Conservation (phyloP, 352 stramenopile species). For the Phytophthora ramorum region DNA sequence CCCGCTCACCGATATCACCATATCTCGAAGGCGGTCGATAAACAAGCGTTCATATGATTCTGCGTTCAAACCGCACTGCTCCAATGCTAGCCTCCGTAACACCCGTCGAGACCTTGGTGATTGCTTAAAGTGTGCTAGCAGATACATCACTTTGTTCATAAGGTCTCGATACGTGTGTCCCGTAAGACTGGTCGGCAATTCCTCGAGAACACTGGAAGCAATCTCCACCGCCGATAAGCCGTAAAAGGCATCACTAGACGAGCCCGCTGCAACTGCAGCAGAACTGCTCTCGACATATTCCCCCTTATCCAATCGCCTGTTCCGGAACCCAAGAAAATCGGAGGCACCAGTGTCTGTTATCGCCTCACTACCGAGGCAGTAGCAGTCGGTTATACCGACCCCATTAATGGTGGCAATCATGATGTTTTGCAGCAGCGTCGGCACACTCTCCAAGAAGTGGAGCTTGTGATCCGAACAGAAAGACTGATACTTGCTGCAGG, state of each 20-base stretch:
- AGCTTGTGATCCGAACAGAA: constrained; percentile 56
- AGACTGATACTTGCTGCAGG: constrained; percentile 42
- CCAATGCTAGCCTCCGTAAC: constrained; percentile 53
- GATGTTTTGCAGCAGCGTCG: constrained; percentile 64
- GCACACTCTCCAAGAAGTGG: constrained; percentile 62
- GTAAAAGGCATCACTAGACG: constrained; percentile 36
- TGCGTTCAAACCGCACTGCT: constrained; percentile 51
- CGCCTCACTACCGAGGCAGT: constrained; percentile 35
- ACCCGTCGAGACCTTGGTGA: constrained; percentile 50
- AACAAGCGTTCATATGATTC: constrained; percentile 57
- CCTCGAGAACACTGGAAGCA: constrained; percentile 56
- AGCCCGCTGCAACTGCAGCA: constrained; percentile 11
- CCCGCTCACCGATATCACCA: constrained; percentile 49
- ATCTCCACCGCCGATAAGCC: constrained; percentile 32
- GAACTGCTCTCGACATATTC: constrained; percentile 50
- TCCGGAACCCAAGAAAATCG: constrained; percentile 23
- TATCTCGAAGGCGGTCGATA: constrained; percentile 42
- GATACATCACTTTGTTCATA: constrained; percentile 68
- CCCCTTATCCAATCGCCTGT: constrained; percentile 43
- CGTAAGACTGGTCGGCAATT: constrained; percentile 64
- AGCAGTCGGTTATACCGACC: constrained; percentile 38
- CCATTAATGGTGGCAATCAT: constrained; percentile 74
- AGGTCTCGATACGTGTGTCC: constrained; percentile 74
- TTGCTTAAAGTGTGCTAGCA: constrained; percentile 76
- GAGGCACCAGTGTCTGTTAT: constrained; percentile 7